Conservation (phyloP, 768 basidiomycete genomes). For the Calocybe gangraenosa region DNA sequence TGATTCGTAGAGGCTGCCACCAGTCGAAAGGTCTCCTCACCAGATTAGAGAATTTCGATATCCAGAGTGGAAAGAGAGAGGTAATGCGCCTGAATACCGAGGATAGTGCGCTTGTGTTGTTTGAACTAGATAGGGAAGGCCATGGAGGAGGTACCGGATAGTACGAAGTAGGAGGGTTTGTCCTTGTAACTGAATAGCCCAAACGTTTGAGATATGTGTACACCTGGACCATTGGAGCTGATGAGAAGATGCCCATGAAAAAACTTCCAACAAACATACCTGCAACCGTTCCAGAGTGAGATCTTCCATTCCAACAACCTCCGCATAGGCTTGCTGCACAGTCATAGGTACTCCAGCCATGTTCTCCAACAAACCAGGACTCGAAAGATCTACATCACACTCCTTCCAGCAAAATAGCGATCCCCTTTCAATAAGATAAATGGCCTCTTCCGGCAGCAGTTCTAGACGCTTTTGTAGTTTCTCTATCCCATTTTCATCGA, state of each 20-base stretch:
- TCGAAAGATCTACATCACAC: constrained; percentile 23
- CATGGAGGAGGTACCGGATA: constrained; percentile 38
- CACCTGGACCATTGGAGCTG: constrained; percentile 46
- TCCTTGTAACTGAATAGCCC: constrained; percentile 85
- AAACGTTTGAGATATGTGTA: constrained; percentile 90
- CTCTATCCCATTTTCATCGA: constrained; percentile 26
- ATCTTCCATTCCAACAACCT: constrained; percentile 78
- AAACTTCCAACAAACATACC: too few species aligned
- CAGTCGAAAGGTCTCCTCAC: constrained; percentile 43
- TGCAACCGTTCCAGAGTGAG: constrained; percentile 86
- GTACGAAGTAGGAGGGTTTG: constrained; percentile 27
- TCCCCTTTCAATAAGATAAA: constrained; percentile 92
- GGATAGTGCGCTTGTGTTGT: constrained; percentile 9
- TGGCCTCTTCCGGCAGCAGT: constrained; percentile 89
- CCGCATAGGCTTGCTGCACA: constrained; percentile 84
- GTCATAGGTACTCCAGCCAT: constrained; percentile 74
- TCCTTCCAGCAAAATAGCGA: constrained; percentile 81
- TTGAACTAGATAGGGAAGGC: constrained; percentile 14
- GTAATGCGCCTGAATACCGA: constrained; percentile 32
- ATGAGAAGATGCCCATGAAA: too few species aligned
- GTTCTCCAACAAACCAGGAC: constrained; percentile 29
- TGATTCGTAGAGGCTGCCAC: constrained; percentile 60
- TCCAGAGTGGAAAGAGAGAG: constrained; percentile 28
- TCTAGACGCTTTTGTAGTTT: constrained; percentile 68
- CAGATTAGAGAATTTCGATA: constrained; percentile 25